phyloP scores from a whole-genome alignment of 2,329 filamentous ascomycete genomes.

The Hypoxylon sp. region DNA sequence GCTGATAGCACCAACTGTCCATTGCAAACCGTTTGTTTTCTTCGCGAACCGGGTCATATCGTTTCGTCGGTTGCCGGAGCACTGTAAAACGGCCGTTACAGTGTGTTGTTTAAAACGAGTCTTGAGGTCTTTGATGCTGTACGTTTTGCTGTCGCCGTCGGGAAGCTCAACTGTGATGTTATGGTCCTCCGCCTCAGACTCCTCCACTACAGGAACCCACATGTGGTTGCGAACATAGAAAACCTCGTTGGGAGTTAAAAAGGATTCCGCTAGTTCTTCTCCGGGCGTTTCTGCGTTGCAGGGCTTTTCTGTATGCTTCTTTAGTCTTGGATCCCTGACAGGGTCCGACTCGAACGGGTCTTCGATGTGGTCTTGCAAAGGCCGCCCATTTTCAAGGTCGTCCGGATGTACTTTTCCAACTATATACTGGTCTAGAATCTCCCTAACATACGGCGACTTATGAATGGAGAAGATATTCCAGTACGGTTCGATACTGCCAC shows the following conservation, averaged over 20 bases:
- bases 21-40: slow-evolving; percentile 63
- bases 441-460: slow-evolving; percentile 74
- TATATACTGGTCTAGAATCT: slow-evolving; percentile 75
- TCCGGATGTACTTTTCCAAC: slow-evolving; percentile 72
- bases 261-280: slow-evolving; percentile 58
- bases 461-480: slow-evolving; percentile 81
- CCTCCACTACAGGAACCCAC: slow-evolving; percentile 60
- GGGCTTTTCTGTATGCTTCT: slow-evolving; percentile 60
- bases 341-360: slow-evolving; percentile 68
- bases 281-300: slow-evolving; percentile 66
- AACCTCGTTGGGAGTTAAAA: slow-evolving; percentile 60
- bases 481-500: slow-evolving; percentile 75
- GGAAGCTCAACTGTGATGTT: slow-evolving; percentile 60
- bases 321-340: slow-evolving; percentile 59
- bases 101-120: slow-evolving; percentile 60
- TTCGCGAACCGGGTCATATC: slow-evolving; percentile 61
- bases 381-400: slow-evolving; percentile 71
- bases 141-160: slow-evolving; percentile 59
- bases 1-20: slow-evolving; percentile 63
- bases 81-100: slow-evolving; percentile 63
- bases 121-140: slow-evolving; percentile 61
- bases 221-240: slow-evolving; percentile 66
- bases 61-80: slow-evolving; percentile 63
- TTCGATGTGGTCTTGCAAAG: slow-evolving; percentile 68
- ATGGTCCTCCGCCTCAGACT: slow-evolving; percentile 55